These are phyloP conservation scores for Geopyxis carbonaria DNA, from an alignment of 495 filamentous ascomycete species.

Conservation along the genomic window DNA sequence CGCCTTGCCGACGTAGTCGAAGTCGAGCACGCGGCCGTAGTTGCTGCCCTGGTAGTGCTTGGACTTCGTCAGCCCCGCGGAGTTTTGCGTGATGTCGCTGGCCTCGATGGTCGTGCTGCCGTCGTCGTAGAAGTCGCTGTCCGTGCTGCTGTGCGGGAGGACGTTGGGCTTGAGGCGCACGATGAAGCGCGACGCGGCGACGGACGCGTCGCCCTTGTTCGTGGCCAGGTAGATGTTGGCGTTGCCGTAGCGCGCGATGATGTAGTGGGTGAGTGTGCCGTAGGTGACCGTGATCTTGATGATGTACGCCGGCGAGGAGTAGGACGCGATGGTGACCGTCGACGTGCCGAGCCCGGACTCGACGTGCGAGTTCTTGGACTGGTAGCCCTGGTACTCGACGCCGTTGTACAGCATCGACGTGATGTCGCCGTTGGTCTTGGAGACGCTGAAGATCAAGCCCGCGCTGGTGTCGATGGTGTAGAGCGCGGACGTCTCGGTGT, in stretches of 20 bases:
- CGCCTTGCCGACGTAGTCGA: slow-evolving; percentile 15
- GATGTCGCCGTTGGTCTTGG: slow-evolving; percentile 15
- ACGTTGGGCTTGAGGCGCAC: slow-evolving; percentile 13
- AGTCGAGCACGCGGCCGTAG: slow-evolving; percentile 13
- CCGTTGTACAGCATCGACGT: slow-evolving; percentile 12
- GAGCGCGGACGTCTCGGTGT: slow-evolving; percentile 8
- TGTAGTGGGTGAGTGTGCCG: slow-evolving; percentile 9
- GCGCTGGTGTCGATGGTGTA: slow-evolving; percentile 8
- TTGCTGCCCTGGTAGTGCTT: slow-evolving; percentile 15
- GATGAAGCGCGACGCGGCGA: slow-evolving; percentile 12
- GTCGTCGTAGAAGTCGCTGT: slow-evolving; percentile 10
- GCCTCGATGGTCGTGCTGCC: slow-evolving; percentile 8
- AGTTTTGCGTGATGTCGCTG: slow-evolving; percentile 8
- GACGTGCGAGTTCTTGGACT: slow-evolving; percentile 10
- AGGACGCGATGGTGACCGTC: slow-evolving; percentile 10
- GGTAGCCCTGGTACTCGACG: slow-evolving; percentile 12
- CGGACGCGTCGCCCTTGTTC: slow-evolving; percentile 11
- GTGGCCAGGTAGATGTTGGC: slow-evolving; percentile 13
- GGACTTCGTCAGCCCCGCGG: slow-evolving; percentile 10
- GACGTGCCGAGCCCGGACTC: slow-evolving; percentile 11
- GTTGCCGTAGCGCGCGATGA: slow-evolving; percentile 12
- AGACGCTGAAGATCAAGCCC: slow-evolving; percentile 12
- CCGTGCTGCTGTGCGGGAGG: slow-evolving; percentile 8
- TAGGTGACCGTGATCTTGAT: slow-evolving; percentile 12
- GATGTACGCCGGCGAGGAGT: slow-evolving; percentile 8